Evolutionary conservation across 208 protist genomes (phyloP), one percentile per base, ranked within the genome.

Genomic region (Plasmodiophora brassicae): DNA sequence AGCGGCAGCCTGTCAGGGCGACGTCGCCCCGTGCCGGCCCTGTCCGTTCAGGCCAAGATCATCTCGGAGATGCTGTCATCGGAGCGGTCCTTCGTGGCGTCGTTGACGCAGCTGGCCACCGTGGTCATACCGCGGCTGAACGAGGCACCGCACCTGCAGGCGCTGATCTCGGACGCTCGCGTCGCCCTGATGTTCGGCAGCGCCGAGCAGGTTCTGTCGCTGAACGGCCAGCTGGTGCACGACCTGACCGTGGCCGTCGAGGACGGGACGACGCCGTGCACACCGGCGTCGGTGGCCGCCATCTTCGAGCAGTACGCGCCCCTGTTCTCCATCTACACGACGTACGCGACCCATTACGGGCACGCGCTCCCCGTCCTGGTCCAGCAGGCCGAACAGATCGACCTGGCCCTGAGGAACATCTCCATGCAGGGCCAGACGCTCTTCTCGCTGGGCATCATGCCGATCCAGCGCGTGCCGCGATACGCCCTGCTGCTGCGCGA

Each of bases 391-490:
- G 65, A 78, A 8, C 5, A 14, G 5, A 14, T 78, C 20, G 65
- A 78, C 32, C 14, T 38, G 5, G 65, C 41, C 10, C n/a, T 78
- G 5, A n/a, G 65, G 10, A 38, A 78, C 20, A n/a, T 78, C 10
- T 38, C 32, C 10, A 44, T 38, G 14, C 65, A 78, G 41, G n/a
- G n/a, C n/a, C 65, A 78, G 65, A 78, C 10, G 10, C 20, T 78
- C 32, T 78, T 78, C n/a, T 78, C 65, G 5, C 65, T 78, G n/a
- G 65, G 65, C 5, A 86, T 86, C n/a, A 86, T 86, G 84, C 87
- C 87, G 22, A 72, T 89, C 39, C 87, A 89, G 43, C n/a, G 87
- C 43, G 83, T 89, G 35, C 87, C 87, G 20, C 14, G 87, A 45
- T 89, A 89, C 45, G 65, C 45, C 32, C 41, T 89, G 8, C 60